Evolutionary conservation across 192 early-diverging fungal species (phyloP), one percentile per base, ranked within the genome.

Genomic region (Chytriomyces hyalinus): DNA sequence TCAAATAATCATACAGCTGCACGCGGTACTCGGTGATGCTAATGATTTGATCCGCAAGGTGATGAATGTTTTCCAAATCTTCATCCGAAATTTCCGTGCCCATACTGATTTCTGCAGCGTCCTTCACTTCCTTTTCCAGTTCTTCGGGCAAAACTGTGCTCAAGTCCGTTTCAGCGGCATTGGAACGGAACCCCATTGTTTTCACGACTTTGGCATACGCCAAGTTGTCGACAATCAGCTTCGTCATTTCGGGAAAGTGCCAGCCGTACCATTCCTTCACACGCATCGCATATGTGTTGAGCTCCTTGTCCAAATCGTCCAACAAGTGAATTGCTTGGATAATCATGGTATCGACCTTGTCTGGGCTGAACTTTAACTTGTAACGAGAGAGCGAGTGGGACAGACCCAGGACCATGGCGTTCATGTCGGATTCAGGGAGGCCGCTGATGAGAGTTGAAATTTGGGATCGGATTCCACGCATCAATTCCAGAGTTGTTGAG

Each of bases 271-370:
- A 99, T 86, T 99, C 97, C 93, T 97, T 95, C 80, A 92, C 92
- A 64, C 97, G 89, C 97, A 98, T 98, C 61, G 97, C 88, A 78
- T 96, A 98, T 61, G 93, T 97, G 89, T 98, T 98, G 80, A 98
- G 87, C 75, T 98, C 97, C 90, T 98, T 98, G 89, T 98, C 97
- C 78, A 98, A 85, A 81, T 98, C 94, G 86, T 98, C 97, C 80
- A 98, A 87, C 10, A 99, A 89, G 51, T 93, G 91, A 76, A 98
- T 97, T 7, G 98, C 96, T 89, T 99, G 98, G 70, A 98, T 95
- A 83, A 98, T 97, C 98, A 99, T 99, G 50, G 96, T 99, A 87
- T 99, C 97, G 11, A 98, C 96, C 91, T 98, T 99, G 87, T 99
- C 97, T 76, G 96, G 95, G 53, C 92, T 93, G 91, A 99, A 99